Conservation (phyloP, 805 yeast genomes). For the Kuraishia floccosa region DNA sequence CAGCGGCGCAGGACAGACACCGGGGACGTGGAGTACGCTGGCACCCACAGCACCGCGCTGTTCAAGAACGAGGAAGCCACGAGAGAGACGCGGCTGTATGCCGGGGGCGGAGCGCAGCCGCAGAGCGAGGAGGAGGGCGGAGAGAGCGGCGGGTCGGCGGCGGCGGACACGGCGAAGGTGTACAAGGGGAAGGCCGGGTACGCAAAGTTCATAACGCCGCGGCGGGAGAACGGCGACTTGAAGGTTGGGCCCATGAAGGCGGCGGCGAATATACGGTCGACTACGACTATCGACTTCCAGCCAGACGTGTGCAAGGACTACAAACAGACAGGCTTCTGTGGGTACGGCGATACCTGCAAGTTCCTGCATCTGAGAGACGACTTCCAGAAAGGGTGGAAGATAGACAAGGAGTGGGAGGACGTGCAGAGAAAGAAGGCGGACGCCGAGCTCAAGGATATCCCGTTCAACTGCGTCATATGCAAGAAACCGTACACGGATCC, state of each 20-base stretch:
- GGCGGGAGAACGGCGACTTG: conserved; percentile 5
- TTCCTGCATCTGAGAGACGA: conserved; percentile 88
- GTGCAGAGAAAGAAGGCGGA: background rate
- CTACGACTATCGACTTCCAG: conserved; percentile 74
- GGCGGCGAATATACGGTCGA: conserved; percentile 41
- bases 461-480: conserved; percentile 57
- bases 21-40: background rate
- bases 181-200: conserved; percentile 9
- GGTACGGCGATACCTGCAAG: conserved; percentile 95
- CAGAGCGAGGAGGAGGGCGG: conserved; percentile 1
- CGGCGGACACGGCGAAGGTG: too few relatives aligned
- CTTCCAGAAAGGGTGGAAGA: conserved; percentile 61
- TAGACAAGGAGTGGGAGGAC: conserved; percentile 6
- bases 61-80: conserved; percentile 4
- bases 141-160: too few relatives aligned
- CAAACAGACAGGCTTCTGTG: conserved; percentile 87
- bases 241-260: conserved; percentile 20
- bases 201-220: conserved; percentile 18
- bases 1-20: background rate
- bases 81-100: conserved; percentile 10
- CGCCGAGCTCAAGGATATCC: conserved; percentile 20
- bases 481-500: conserved; percentile 42
- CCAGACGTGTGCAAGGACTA: conserved; percentile 93
- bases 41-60: background rate
- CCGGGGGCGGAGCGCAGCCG: conserved; percentile 10